Base-by-base conservation (phyloP, 164 flowering plant species). In the Nelumbo lutea region DNA sequence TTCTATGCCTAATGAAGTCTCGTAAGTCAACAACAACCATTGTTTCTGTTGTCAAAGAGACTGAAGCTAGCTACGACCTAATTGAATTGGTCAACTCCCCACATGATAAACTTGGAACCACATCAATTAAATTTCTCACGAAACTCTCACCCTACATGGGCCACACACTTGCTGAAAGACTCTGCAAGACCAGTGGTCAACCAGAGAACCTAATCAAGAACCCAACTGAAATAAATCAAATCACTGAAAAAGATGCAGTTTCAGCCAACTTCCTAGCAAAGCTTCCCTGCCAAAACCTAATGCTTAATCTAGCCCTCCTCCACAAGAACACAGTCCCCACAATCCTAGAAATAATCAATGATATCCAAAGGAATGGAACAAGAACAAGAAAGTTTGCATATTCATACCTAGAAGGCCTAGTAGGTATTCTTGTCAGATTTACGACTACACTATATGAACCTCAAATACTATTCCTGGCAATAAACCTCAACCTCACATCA, bases 391-490 rank as follows among this genome's bases (percentile, higher is more conserved):
- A 82, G 78, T 80, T 77, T 75, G 75, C 82, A 48, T 73, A 65
- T 61, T 73, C 79, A 65, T 90, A 84, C 78, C 74, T 87, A 38
- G 93, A 90, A 73, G 92, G 96, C 13, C 75, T 88, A 42, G 92
- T 88, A 68, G 94, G 96, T 4, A 77, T 82, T 73, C 80, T 87
- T 42, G 94, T 85, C 71, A 84, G 96, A 72, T 85, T 88, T 72
- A 90, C 96, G 53, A 69, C 88, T 11, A 87, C 88, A 13, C 68
- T 90, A 41, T 84, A 80, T 73, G 93, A 87, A 57, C 79, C 83
- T 48, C 85, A 87, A 60, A 77, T 88, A 39, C 64, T 87, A 59
- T 73, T 59, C 44, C 70, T 81, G 9, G 91, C 89, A 55, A 86
- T 67, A 74, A 71, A 61, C 67, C 68, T 78, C 77, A 83, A 84